phyloP scores from a whole-genome alignment of 441 rosid genomes.

The Jatropha podagrica region DNA sequence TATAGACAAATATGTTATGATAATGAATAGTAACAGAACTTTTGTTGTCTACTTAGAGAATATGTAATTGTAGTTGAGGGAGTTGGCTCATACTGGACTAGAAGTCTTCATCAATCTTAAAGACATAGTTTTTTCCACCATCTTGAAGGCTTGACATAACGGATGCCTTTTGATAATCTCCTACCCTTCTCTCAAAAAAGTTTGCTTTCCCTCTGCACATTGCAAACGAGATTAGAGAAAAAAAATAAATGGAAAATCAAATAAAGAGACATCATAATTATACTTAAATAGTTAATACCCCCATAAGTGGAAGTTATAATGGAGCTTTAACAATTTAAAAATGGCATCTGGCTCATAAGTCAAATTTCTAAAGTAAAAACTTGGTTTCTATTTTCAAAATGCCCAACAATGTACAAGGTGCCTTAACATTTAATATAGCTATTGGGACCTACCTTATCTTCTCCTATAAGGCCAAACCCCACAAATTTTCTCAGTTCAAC shows the following conservation, averaged over 20 bases:
- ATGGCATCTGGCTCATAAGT: conserved; percentile 11
- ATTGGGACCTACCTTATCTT: not conserved
- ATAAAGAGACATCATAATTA: conserved; percentile 5
- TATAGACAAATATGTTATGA: conserved; percentile 5
- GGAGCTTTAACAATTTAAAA: not conserved
- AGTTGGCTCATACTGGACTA: conserved; percentile 23
- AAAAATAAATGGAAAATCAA: not conserved
- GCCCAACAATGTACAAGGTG: conserved; percentile 7
- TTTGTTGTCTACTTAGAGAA: conserved; percentile 7
- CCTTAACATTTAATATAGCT: not conserved
- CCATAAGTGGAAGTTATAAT: not conserved
- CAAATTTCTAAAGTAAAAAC: not conserved
- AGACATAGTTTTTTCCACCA: conserved; percentile 56
- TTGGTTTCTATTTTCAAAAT: not conserved
- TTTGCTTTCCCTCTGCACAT: conserved; percentile 71
- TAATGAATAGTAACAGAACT: not conserved
- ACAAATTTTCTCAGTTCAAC: not conserved
- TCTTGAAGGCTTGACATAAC: conserved; percentile 73
- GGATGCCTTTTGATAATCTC: conserved; percentile 88
- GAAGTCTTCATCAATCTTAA: conserved; percentile 82
- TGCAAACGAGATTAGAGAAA: conserved; percentile 4
- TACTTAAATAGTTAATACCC: not conserved
- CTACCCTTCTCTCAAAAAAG: conserved; percentile 87
- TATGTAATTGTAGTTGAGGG: conserved; percentile 2
- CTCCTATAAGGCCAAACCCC: not conserved